Percentiles rank a stretch among this genome's conserved stretches.
phyloP scores from a whole-genome alignment of 1,139 yeast species.

The Debaryomyces coudertii region DNA sequence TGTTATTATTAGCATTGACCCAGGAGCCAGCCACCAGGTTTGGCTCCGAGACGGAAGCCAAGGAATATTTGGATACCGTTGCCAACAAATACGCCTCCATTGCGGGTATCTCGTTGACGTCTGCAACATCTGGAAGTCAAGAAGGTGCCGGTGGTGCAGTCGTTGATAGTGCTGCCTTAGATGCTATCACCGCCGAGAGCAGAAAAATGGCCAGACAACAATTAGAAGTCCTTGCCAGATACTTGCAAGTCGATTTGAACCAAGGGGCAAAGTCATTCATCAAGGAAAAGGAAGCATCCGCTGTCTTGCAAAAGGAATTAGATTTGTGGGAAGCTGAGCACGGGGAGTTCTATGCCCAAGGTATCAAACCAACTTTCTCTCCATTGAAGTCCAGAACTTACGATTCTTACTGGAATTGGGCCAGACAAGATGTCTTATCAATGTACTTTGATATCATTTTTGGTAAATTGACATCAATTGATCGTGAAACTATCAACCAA shows the following conservation, averaged over 20 bases:
- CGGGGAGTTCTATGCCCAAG: conserved; percentile 92
- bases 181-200: conserved; percentile 89
- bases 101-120: conserved; percentile 75
- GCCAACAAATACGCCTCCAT: conserved; percentile 84
- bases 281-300: conserved; percentile 86
- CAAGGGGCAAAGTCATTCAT: conserved; percentile 86
- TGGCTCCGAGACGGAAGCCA: conserved; percentile 85
- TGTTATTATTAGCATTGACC: conserved; percentile 78
- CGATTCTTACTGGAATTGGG: conserved; percentile 99
- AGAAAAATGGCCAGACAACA: conserved; percentile 91
- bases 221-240: conserved; percentile 91
- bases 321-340: conserved; percentile 94
- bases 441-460: conserved; percentile 95
- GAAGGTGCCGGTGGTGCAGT: conserved; percentile 81
- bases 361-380: conserved; percentile 88
- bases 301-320: conserved; percentile 81
- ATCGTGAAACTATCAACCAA: conserved; percentile 93
- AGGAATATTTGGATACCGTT: conserved; percentile 77
- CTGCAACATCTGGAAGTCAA: conserved; percentile 62
- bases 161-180: conserved; percentile 94
- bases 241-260: conserved; percentile 88
- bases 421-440: conserved; percentile 92
- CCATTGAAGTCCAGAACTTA: conserved; percentile 92
- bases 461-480: conserved; percentile 87
- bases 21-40: conserved; percentile 91